Percentiles rank a stretch among this genome's conserved stretches.
Conservation (phyloP, 1,284 basidiomycete species). For the Ceraceosorus guamensis region DNA sequence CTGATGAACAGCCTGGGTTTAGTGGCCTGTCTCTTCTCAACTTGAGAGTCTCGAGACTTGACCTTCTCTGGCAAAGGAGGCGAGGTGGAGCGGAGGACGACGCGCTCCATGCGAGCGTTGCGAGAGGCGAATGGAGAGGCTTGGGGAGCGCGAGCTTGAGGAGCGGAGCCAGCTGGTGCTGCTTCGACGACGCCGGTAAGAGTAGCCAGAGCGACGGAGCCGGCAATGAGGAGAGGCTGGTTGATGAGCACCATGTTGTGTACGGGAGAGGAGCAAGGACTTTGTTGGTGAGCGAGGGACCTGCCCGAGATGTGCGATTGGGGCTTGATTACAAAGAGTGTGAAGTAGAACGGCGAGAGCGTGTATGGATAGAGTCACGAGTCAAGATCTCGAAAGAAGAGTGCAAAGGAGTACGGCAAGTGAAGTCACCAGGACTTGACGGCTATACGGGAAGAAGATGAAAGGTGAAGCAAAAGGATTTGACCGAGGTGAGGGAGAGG, state of each 20-base stretch:
- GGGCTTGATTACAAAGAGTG: no score
- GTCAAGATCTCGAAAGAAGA: no score
- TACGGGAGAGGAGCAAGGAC: background rate
- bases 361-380: no score
- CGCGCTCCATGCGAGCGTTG: background rate
- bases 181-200: background rate
- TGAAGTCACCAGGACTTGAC: no score
- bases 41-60: background rate
- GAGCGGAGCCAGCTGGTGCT: background rate
- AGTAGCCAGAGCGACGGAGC: background rate
- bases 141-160: background rate
- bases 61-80: background rate
- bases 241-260: background rate
- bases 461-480: no score
- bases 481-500: no score
- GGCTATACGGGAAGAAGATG: no score
- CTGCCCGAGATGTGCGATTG: no score
- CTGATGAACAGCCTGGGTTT: no score
- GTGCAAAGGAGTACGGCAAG: no score
- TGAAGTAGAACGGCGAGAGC: no score
- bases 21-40: background rate
- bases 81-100: background rate
- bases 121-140: background rate
- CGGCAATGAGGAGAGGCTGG: background rate
- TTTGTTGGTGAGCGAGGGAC: background rate